Percentiles rank a stretch among this genome's conserved stretches.
These are phyloP conservation scores for Bacidia rubella DNA, from an alignment of 495 filamentous ascomycete species.

Conservation along the genomic window DNA sequence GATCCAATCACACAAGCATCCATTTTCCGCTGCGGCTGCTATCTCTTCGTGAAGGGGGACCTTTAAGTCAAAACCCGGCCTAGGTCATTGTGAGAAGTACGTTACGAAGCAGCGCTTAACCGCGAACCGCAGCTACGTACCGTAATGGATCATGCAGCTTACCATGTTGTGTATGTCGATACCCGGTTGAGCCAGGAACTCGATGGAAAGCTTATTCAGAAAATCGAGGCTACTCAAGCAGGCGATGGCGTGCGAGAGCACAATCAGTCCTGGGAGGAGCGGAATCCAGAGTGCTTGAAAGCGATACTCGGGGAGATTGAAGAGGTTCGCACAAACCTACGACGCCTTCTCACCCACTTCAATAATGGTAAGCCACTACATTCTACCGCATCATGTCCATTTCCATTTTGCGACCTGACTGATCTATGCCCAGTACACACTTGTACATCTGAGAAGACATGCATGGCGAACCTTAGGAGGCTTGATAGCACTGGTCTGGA, in stretches of 20 bases:
- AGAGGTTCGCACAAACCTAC: conserved; percentile 35
- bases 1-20: too few relatives aligned
- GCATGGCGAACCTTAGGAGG: conserved; percentile 53
- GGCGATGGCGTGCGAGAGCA: conserved; percentile 12
- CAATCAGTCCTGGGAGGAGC: conserved; percentile 13
- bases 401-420: conserved; percentile 4
- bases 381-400: conserved; percentile 5
- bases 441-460: conserved; percentile 56
- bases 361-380: conserved; percentile 35
- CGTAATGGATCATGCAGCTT: conserved; percentile 49
- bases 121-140: conserved; percentile 11
- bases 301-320: conserved; percentile 33
- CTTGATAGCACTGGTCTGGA: conserved; percentile 30
- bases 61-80: too few relatives aligned
- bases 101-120: too few relatives aligned
- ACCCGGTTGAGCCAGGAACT: conserved; percentile 53
- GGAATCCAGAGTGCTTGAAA: conserved; percentile 16
- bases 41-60: too few relatives aligned
- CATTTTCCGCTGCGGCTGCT: too few relatives aligned
- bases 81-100: too few relatives aligned
- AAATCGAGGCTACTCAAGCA: conserved; percentile 19
- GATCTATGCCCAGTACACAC: conserved; percentile 45
- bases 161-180: conserved; percentile 76
- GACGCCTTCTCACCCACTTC: conserved; percentile 37
- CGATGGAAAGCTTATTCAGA: conserved; percentile 30